A percentile compares a stretch with the other conserved stretches of the same genome.
phyloP scores from a whole-genome alignment of 805 yeast genomes.

The Candida awuae region DNA sequence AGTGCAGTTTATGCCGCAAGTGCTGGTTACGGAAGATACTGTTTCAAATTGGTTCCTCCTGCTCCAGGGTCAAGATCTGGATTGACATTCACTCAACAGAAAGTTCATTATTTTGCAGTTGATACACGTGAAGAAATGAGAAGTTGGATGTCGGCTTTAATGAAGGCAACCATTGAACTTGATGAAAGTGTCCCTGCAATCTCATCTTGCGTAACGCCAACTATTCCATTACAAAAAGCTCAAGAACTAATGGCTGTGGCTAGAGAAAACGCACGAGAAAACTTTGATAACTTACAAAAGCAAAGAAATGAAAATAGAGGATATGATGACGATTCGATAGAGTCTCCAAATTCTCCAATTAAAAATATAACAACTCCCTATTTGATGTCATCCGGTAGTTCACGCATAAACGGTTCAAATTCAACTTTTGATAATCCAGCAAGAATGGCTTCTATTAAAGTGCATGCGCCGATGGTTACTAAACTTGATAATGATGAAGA shows the following conservation, averaged over 20 bases:
- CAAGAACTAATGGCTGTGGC: conserved; percentile 80
- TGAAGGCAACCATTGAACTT: conserved; percentile 92
- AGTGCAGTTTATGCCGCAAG: conserved; percentile 86
- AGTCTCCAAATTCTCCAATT: conserved; percentile 12
- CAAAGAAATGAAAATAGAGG: conserved; percentile 21
- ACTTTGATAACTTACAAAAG: conserved; percentile 40
- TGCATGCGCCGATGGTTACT: conserved; percentile 27
- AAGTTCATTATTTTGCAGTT: conserved; percentile 92
- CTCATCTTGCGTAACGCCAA: conserved; percentile 92
- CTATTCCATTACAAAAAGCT: conserved; percentile 79
- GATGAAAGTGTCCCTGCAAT: conserved; percentile 90
- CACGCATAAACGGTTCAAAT: background rate
- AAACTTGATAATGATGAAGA: conserved; percentile 18
- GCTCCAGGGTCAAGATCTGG: conserved; percentile 97
- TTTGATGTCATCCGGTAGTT: conserved; percentile 49
- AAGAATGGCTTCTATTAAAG: conserved; percentile 15
- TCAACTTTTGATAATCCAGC: conserved; percentile 4
- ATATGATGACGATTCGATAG: background rate
- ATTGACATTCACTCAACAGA: conserved; percentile 91
- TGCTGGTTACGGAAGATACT: conserved; percentile 87
- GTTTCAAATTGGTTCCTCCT: conserved; percentile 92
- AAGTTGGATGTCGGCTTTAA: conserved; percentile 87
- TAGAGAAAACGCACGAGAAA: conserved; percentile 58
- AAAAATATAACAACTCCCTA: conserved; percentile 63
- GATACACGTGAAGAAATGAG: conserved; percentile 89